Conservation (phyloP, 2,329 filamentous ascomycete genomes). For the Exophiala oligosperma region DNA sequence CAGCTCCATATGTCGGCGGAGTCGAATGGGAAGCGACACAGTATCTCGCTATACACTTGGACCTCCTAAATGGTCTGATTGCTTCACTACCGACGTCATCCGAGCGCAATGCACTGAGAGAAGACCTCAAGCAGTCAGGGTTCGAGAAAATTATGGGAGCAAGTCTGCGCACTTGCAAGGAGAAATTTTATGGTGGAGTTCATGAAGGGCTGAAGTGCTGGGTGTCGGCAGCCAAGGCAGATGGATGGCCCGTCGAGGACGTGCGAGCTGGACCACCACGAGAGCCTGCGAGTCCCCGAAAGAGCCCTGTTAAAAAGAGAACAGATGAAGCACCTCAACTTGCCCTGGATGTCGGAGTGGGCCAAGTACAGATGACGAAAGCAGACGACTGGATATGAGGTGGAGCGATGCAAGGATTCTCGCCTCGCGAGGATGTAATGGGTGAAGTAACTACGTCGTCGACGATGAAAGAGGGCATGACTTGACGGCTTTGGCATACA, state of each 20-base stretch:
- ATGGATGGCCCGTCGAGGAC: conserved; percentile 81
- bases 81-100: conserved; percentile 70
- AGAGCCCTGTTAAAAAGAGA: conserved; percentile 53
- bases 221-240: conserved; percentile 82
- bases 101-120: conserved; percentile 76
- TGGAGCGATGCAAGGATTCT: background rate
- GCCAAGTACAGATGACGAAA: conserved; percentile 7
- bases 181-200: conserved; percentile 93
- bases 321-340: conserved; percentile 56
- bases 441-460: background rate
- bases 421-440: background rate
- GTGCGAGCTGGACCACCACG: conserved; percentile 61
- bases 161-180: conserved; percentile 86
- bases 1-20: conserved; percentile 92
- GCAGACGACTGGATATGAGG: conserved; percentile 26
- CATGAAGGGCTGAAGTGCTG: conserved; percentile 87
- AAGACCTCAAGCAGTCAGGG: conserved; percentile 75
- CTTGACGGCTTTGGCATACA: conserved; percentile 6
- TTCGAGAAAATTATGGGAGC: conserved; percentile 88
- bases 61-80: conserved; percentile 87
- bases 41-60: conserved; percentile 88
- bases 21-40: conserved; percentile 99
- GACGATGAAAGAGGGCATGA: background rate
- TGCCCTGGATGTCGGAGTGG: conserved; percentile 47
- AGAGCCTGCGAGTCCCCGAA: conserved; percentile 40